phyloP scores from a whole-genome alignment of 2,329 filamentous ascomycete species.

The Paraphaeosphaeria sporulosa region DNA sequence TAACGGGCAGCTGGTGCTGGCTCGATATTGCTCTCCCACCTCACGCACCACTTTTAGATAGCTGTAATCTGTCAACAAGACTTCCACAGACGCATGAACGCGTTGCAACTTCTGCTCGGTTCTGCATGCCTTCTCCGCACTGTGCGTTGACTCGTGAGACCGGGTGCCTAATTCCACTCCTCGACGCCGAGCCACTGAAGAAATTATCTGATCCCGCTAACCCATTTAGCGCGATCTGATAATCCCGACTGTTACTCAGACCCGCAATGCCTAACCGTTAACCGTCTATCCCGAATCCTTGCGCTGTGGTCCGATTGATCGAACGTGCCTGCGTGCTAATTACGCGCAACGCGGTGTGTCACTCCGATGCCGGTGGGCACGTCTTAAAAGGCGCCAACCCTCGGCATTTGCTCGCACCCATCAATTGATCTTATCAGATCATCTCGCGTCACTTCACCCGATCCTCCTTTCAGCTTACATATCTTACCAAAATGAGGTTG shows the following conservation, averaged over 20 bases:
- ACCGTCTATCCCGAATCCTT: constrained; percentile 3
- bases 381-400: constrained; percentile 26
- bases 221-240: constrained; percentile 24
- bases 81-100: neutral
- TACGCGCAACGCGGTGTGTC: constrained; percentile 1
- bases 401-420: constrained; percentile 13
- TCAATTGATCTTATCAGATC: constrained; percentile 47
- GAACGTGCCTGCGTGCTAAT: neutral
- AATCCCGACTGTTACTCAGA: constrained; percentile 7
- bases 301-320: constrained; percentile 17
- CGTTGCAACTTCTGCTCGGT: neutral
- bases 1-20: neutral
- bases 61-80: neutral
- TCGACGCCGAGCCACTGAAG: no score
- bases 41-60: neutral
- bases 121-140: neutral
- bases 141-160: neutral
- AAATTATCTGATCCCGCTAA: no score
- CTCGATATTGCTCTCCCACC: neutral
- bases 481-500: constrained; percentile 38
- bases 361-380: constrained; percentile 27
- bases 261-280: constrained; percentile 16
- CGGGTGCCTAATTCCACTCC: neutral
- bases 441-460: constrained; percentile 25
- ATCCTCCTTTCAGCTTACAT: constrained; percentile 16